These are phyloP conservation scores for Lavandula angustifolia DNA, from an alignment of 257 asterid species.

Conservation along the genomic window DNA sequence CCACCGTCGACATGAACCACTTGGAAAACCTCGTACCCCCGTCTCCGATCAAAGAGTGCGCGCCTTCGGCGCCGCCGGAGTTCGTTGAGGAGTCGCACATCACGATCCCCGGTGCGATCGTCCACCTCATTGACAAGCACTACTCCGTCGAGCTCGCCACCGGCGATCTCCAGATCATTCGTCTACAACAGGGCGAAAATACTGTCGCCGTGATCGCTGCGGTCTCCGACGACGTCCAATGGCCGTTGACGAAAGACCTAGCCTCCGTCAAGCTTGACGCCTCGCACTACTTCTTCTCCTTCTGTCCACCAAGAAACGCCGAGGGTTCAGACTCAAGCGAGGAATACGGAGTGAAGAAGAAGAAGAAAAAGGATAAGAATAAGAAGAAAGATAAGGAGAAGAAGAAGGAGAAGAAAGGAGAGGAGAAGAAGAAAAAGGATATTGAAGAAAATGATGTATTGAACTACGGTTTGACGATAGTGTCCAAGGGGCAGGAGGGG, in stretches of 20 bases:
- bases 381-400: conserved; percentile 27
- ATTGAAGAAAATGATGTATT: conserved; percentile 44
- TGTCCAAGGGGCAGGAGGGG: conserved; percentile 65
- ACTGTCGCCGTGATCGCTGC: conserved; percentile 70
- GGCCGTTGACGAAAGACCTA: conserved; percentile 82
- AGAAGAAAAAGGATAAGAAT: conserved; percentile 27
- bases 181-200: conserved; percentile 58
- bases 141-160: conserved; percentile 93
- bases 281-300: conserved; percentile 85
- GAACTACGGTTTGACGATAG: conserved; percentile 80
- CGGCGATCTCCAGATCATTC: conserved; percentile 65
- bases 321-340: conserved; percentile 47
- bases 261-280: conserved; percentile 83
- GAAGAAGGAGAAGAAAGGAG: conserved; percentile 25
- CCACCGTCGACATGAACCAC: conserved; percentile 51
- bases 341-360: conserved; percentile 41
- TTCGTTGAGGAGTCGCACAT: conserved; percentile 52
- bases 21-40: conserved; percentile 50
- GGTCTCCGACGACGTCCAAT: conserved; percentile 66
- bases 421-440: conserved; percentile 16
- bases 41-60: conserved; percentile 4
- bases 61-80: conserved; percentile 71
- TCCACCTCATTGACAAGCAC: conserved; percentile 78
- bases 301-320: conserved; percentile 42
- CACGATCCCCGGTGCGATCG: conserved; percentile 70